Percentiles rank a stretch among this genome's conserved stretches.
These are phyloP conservation scores for Fibroporia radiculosa DNA, from an alignment of 768 basidiomycete genomes.

Conservation along the genomic window DNA sequence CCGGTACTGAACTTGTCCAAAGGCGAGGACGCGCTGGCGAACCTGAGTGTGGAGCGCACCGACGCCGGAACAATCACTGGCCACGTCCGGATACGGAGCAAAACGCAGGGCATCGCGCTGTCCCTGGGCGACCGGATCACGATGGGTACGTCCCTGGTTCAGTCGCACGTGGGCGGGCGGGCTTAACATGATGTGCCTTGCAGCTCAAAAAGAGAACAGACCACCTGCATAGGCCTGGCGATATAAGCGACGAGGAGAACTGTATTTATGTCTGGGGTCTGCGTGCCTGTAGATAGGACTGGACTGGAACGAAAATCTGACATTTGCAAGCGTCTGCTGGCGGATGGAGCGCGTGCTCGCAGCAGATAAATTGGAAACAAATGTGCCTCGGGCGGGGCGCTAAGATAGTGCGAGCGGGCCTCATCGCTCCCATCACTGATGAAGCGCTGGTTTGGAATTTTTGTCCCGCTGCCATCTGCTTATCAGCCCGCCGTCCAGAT, in stretches of 20 bases:
- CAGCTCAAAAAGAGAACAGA: conserved; percentile 38
- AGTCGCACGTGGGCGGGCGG: background rate
- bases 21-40: conserved; percentile 96
- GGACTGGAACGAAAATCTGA: background rate
- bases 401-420: too few relatives aligned
- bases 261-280: conserved; percentile 14
- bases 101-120: conserved; percentile 96
- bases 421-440: too few relatives aligned
- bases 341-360: background rate
- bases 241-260: conserved; percentile 1
- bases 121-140: conserved; percentile 89
- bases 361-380: background rate
- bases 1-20: background rate
- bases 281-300: conserved; percentile 2
- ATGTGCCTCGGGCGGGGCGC: background rate
- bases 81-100: conserved; percentile 92
- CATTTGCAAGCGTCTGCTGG: background rate
- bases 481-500: background rate
- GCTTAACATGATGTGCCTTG: conserved; percentile 3
- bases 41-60: conserved; percentile 85
- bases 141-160: conserved; percentile 31
- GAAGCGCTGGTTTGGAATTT: too few relatives aligned
- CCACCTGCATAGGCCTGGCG: conserved; percentile 22
- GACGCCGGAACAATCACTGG: conserved; percentile 79
- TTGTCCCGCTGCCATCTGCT: too few relatives aligned